A percentile compares a stretch with the other conserved stretches of the same genome.
Conservation (phyloP, 1,139 yeast species). For the Saccharomyces hybrid region DNA sequence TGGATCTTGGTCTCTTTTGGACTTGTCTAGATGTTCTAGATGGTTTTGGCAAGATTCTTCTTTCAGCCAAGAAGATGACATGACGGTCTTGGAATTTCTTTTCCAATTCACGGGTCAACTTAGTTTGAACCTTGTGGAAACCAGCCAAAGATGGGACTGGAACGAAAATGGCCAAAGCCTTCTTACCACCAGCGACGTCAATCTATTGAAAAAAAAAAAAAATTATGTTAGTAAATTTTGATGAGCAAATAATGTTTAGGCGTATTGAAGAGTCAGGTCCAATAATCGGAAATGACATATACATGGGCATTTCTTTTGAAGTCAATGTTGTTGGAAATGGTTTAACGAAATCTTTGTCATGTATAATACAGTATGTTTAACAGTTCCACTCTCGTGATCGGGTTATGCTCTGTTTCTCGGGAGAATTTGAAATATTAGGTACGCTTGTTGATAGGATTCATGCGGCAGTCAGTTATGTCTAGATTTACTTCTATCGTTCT, state of each 20-base stretch:
- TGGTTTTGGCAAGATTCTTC: slow-evolving; percentile 98
- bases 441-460: neutral
- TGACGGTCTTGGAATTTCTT: slow-evolving; percentile 99
- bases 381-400: neutral
- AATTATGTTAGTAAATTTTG: neutral
- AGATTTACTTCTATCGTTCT: neutral
- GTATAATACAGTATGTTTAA: neutral
- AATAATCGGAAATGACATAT: neutral
- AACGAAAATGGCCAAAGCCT: slow-evolving; percentile 96
- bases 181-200: slow-evolving; percentile 97
- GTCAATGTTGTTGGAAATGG: neutral
- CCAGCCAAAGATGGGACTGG: slow-evolving; percentile 92
- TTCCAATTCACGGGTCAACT: slow-evolving; percentile 98
- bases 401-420: neutral
- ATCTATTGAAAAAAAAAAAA: slow-evolving; percentile 35
- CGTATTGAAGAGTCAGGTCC: neutral
- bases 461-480: neutral
- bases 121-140: slow-evolving; percentile 96
- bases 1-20: slow-evolving; percentile 99
- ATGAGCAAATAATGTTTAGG: neutral
- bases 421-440: neutral
- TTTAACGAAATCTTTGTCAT: neutral
- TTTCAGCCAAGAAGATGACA: slow-evolving; percentile 98
- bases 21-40: slow-evolving; percentile 83
- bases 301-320: neutral